A percentile compares a stretch with the other conserved stretches of the same genome.
Conservation (phyloP, 768 basidiomycete genomes). For the Neoboletus subvelutipes region DNA sequence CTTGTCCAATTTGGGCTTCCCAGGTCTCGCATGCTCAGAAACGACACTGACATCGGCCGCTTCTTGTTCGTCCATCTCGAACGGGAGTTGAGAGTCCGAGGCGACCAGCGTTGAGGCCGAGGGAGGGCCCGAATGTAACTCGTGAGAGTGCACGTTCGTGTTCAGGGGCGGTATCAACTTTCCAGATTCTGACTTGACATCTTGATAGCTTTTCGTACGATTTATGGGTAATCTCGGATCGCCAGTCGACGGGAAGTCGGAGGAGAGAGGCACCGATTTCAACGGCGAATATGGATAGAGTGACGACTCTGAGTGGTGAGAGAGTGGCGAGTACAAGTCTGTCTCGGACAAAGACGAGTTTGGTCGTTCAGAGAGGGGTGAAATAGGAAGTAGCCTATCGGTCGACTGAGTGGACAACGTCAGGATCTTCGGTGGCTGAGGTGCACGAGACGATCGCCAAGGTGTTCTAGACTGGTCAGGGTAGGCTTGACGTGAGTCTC, state of each 20-base stretch:
- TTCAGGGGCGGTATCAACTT: background rate
- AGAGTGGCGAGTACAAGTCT: constrained; percentile 11
- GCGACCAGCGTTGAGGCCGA: background rate
- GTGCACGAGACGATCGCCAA: background rate
- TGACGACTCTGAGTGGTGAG: constrained; percentile 9
- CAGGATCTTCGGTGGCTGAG: constrained; percentile 1
- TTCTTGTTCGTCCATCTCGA: constrained; percentile 59
- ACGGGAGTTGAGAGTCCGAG: constrained; percentile 13
- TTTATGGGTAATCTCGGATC: background rate
- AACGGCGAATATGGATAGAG: constrained; percentile 1
- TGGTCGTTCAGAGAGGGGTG: constrained; percentile 21
- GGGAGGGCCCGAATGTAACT: background rate
- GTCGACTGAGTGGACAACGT: constrained; percentile 17
- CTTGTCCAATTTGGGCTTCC: constrained; percentile 62
- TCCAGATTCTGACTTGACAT: constrained; percentile 8
- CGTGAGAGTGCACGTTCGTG: background rate
- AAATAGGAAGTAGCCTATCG: constrained; percentile 20
- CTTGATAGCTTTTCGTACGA: background rate
- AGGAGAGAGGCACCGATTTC: background rate
- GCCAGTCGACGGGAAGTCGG: constrained; percentile 3
- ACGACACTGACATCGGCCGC: constrained; percentile 56
- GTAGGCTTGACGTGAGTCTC: background rate
- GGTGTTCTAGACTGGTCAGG: background rate
- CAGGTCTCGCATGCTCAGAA: constrained; percentile 61
- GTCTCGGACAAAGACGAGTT: constrained; percentile 13